phyloP scores from a whole-genome alignment of 2,329 filamentous ascomycete genomes.

The Neoscytalidium dimidiatum region DNA sequence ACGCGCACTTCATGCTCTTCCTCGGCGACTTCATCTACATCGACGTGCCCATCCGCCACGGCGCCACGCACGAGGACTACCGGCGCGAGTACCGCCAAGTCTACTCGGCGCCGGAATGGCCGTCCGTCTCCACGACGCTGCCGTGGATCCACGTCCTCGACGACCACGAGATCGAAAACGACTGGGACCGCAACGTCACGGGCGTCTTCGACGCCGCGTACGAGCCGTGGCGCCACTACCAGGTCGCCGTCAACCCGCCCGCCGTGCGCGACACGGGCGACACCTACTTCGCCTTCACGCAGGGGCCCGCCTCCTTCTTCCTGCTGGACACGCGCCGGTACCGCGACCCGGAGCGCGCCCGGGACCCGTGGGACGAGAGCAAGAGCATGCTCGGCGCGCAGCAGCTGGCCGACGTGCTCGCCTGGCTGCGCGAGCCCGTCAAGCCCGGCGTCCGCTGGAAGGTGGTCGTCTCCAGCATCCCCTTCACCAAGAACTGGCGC shows the following conservation, averaged over 20 bases:
- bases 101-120: constrained; percentile 95
- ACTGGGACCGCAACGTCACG: constrained; percentile 82
- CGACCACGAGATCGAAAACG: constrained; percentile 94
- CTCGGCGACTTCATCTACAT: constrained; percentile 88
- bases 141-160: constrained; percentile 98
- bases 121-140: constrained; percentile 70
- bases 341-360: constrained; percentile 66
- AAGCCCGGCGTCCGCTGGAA: constrained; percentile 87
- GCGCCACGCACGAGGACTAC: constrained; percentile 72
- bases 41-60: constrained; percentile 82
- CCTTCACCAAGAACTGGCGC: constrained; percentile 97
- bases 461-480: constrained; percentile 84
- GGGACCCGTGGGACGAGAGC: constrained; percentile 60
- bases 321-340: constrained; percentile 90
- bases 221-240: constrained; percentile 85
- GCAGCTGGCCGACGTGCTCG: constrained; percentile 78
- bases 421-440: constrained; percentile 72
- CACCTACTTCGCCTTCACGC: constrained; percentile 86
- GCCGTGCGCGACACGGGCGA: constrained; percentile 57
- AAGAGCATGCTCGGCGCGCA: constrained; percentile 86
- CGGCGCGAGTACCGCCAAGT: constrained; percentile 90
- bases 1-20: constrained; percentile 72
- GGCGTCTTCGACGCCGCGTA: constrained; percentile 78
- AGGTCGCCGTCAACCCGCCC: constrained; percentile 82
- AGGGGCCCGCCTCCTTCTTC: constrained; percentile 92